A percentile compares a stretch with the other conserved stretches of the same genome.
phyloP scores from a whole-genome alignment of 257 asterid species.

The Pogostemon cablin region DNA sequence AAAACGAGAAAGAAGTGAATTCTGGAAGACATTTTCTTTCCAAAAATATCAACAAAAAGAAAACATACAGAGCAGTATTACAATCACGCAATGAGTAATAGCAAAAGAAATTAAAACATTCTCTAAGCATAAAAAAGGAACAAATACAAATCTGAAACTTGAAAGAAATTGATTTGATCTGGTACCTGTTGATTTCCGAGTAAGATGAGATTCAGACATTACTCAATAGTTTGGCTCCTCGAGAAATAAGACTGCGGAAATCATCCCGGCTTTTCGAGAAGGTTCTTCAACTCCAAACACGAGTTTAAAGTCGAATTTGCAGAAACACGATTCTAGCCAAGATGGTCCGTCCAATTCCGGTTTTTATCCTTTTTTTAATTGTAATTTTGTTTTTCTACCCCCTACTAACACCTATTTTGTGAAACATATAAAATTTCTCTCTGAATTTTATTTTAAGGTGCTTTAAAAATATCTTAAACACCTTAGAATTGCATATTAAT shows the following conservation, averaged over 20 bases:
- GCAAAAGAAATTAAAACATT: conserved; percentile 13
- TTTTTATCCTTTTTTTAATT: too few relatives aligned
- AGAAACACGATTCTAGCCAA: background rate
- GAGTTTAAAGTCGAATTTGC: background rate
- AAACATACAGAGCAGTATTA: background rate
- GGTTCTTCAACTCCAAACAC: conserved; percentile 17
- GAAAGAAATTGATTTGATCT: background rate
- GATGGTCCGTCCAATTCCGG: too few relatives aligned
- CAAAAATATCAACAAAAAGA: background rate
- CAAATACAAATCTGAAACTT: background rate
- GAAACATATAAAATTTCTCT: too few relatives aligned
- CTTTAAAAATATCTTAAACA: too few relatives aligned
- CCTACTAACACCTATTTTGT: too few relatives aligned
- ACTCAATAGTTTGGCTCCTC: background rate
- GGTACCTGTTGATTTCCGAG: conserved; percentile 21
- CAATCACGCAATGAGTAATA: background rate
- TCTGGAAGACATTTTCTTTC: background rate
- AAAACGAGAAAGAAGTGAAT: background rate
- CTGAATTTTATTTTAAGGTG: too few relatives aligned
- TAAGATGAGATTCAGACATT: background rate
- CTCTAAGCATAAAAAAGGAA: background rate
- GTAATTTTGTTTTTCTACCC: too few relatives aligned
- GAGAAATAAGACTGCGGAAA: background rate
- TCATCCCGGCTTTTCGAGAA: conserved; percentile 33
- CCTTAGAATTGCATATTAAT: too few relatives aligned